Conservation (phyloP, 2,329 filamentous ascomycete genomes). For the Aureobasidium pullulans region DNA sequence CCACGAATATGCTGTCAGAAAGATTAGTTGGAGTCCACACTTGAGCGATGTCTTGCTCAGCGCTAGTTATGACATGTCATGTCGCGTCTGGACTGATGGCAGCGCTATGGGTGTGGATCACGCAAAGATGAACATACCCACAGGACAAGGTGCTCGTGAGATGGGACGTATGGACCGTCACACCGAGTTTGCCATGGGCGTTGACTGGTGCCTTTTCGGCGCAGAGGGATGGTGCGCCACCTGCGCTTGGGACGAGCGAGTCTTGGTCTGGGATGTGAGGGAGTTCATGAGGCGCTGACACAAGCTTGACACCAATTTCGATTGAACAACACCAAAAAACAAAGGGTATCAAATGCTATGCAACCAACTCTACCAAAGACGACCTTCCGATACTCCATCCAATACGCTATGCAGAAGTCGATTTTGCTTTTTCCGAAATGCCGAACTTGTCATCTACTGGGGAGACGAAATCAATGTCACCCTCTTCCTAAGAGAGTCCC, state of each 20-base stretch:
- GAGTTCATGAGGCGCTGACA: constrained; percentile 46
- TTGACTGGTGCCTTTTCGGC: constrained; percentile 97
- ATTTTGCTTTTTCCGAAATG: background rate
- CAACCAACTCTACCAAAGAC: background rate
- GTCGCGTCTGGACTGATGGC: constrained; percentile 87
- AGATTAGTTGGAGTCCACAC: constrained; percentile 87
- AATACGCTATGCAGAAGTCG: constrained; percentile 4
- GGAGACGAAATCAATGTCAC: background rate
- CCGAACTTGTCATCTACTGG: background rate
- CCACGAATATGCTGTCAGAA: constrained; percentile 84
- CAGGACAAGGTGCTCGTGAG: constrained; percentile 43
- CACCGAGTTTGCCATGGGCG: constrained; percentile 91
- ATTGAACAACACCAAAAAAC: background rate
- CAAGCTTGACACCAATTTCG: background rate
- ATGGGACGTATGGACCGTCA: constrained; percentile 84
- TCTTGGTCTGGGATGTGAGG: constrained; percentile 87
- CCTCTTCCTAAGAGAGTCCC: constrained; percentile 16
- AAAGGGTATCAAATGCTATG: constrained; percentile 9
- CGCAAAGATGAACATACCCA: constrained; percentile 20
- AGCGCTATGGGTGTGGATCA: constrained; percentile 39
- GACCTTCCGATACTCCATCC: background rate
- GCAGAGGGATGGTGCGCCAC: constrained; percentile 93
- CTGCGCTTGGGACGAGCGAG: constrained; percentile 85
- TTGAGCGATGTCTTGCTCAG: constrained; percentile 79
- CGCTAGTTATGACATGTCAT: constrained; percentile 97